Percentiles rank a stretch among this genome's conserved stretches.
phyloP scores from a whole-genome alignment of 2,329 filamentous ascomycete genomes.

The Fusarium avenaceum region DNA sequence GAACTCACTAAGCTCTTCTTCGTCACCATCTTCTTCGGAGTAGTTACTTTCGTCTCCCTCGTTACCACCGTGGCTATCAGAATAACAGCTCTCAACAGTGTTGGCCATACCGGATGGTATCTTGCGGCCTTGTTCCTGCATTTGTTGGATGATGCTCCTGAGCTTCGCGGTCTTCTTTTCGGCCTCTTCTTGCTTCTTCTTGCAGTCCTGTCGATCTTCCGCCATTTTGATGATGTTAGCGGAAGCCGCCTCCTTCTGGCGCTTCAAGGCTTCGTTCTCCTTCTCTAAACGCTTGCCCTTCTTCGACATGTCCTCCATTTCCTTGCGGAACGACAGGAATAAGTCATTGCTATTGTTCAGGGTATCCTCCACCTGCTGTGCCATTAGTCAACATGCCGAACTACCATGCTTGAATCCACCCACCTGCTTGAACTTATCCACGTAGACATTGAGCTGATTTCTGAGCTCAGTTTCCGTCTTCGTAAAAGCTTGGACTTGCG shows the following conservation, averaged over 20 bases:
- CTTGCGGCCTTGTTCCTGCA: slow-evolving; percentile 94
- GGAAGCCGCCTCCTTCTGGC: slow-evolving; percentile 93
- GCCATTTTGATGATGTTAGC: slow-evolving; percentile 98
- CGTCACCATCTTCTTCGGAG: slow-evolving; percentile 72
- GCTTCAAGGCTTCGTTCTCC: slow-evolving; percentile 90
- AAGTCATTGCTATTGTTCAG: slow-evolving; percentile 98
- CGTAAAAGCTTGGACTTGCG: slow-evolving; percentile 93
- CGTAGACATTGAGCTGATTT: slow-evolving; percentile 97
- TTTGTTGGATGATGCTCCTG: slow-evolving; percentile 93
- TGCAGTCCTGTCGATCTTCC: slow-evolving; percentile 88
- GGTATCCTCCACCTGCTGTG: slow-evolving; percentile 90
- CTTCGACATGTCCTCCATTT: slow-evolving; percentile 99
- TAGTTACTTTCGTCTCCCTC: slow-evolving; percentile 74
- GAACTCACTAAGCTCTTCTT: slow-evolving; percentile 74
- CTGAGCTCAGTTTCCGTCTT: slow-evolving; percentile 95
- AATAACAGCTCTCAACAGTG: slow-evolving; percentile 71
- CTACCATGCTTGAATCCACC: slow-evolving; percentile 49
- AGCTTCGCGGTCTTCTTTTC: slow-evolving; percentile 89
- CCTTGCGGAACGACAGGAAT: slow-evolving; percentile 95
- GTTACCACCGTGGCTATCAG: slow-evolving; percentile 62
- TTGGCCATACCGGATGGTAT: slow-evolving; percentile 73
- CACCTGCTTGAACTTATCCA: slow-evolving; percentile 99
- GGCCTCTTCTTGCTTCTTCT: slow-evolving; percentile 70
- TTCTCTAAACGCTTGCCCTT: slow-evolving; percentile 98
- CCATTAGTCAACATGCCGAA: slow-evolving; percentile 47